Base-by-base conservation (phyloP, 345 rosid genomes). In the Pistacia atlantica region DNA sequence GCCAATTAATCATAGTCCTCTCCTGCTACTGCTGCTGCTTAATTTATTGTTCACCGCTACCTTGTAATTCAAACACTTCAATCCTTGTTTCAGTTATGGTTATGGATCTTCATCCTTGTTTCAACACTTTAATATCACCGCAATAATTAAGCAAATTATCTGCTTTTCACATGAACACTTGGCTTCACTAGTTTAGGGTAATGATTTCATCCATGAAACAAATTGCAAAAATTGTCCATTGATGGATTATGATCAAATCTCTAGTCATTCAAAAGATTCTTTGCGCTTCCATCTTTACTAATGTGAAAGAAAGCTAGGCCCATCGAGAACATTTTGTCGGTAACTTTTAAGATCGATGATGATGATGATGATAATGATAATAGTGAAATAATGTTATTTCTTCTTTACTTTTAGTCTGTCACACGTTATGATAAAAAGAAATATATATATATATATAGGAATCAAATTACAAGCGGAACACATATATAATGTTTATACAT, bases 261-360 rank as follows among this genome's bases (percentile, higher is more conserved):
- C 63, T 16, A 38, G 71, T 54, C 56, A 22, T 65, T 75, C 65
- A 75, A 38, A 64, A 74, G 77, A 74, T 65, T 54, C 11, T 74
- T 65, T 13, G 22, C 16, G 38, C 13, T 49, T 64, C 17, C 37
- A 33, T 52, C 52, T 42, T 55, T 11, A 16, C 42, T 20, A 65
- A 22, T 38, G n/a, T 46, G 37, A 10, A 22, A 16, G 13, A 51
- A 51, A 35, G 62, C 35, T 64, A 54, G 70, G 77, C 16, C 77
- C 13, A 16, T 52, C 64, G 54, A 13, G 16, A 54, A 37, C 17
- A 12, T 35, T 35, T 64, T 64, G 77, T 74, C 61, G 25, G 2
- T 54, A 63, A 56, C 64, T 20, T 74, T n/a, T 20, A 16, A 20
- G 33, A 54, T 2, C 13, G 9, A 74, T 52, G 22, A 63, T 72